phyloP scores from a whole-genome alignment of 2,329 filamentous ascomycete species.

The Exophiala spinifera region DNA sequence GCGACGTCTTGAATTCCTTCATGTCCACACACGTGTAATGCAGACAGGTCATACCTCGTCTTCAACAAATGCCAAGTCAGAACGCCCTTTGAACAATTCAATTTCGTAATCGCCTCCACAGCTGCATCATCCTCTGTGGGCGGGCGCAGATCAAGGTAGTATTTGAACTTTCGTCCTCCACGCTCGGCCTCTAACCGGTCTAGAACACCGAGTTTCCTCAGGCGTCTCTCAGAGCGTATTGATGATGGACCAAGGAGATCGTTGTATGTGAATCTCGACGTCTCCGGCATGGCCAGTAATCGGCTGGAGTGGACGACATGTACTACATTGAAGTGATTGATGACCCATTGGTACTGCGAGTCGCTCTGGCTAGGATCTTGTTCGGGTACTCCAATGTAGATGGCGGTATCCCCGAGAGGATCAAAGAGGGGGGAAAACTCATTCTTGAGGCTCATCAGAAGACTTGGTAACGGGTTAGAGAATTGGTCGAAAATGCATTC shows the following conservation, averaged over 20 bases:
- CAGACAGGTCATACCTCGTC: constrained; percentile 39
- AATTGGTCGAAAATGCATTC: background rate
- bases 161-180: constrained; percentile 43
- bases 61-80: constrained; percentile 53
- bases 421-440: constrained; percentile 23
- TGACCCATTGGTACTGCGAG: constrained; percentile 20
- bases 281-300: constrained; percentile 31
- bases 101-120: constrained; percentile 56
- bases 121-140: constrained; percentile 61
- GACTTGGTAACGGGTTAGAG: background rate
- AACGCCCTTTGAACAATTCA: constrained; percentile 57
- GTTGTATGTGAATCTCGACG: constrained; percentile 30
- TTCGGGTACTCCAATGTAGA: constrained; percentile 37
- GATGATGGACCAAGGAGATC: constrained; percentile 33
- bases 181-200: constrained; percentile 7
- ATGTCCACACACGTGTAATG: constrained; percentile 45
- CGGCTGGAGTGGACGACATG: constrained; percentile 37
- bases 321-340: constrained; percentile 28
- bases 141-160: constrained; percentile 63
- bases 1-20: constrained; percentile 40
- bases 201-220: constrained; percentile 16
- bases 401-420: constrained; percentile 37
- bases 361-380: constrained; percentile 18
- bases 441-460: constrained; percentile 24
- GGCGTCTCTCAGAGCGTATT: constrained; percentile 26